Evolutionary conservation across 192 early-diverging fungal species (phyloP).

Genomic region (Anaeromyces robustus): DNA sequence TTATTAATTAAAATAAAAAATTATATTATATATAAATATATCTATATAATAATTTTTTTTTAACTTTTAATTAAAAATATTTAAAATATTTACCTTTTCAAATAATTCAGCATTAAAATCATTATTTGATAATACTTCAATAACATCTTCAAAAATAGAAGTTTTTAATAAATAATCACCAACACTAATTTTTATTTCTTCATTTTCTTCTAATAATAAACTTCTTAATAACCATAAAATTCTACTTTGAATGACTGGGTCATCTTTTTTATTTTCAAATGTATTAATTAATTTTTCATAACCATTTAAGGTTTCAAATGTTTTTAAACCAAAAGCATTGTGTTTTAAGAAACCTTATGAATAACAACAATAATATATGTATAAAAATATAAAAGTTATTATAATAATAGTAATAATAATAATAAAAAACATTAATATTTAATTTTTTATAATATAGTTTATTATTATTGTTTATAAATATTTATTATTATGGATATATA

Average conservation of each 20-base stretch:
- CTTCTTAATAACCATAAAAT: neutral
- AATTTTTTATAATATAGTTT: neutral
- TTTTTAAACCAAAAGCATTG: neutral
- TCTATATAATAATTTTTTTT: too few species aligned
- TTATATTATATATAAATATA: too few species aligned
- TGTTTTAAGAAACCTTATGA: neutral
- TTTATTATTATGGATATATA: neutral
- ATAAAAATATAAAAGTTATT: too few species aligned
- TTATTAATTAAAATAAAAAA: too few species aligned
- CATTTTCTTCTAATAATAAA: neutral
- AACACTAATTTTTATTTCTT: neutral
- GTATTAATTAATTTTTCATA: neutral
- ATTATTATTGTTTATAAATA: neutral
- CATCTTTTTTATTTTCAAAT: neutral
- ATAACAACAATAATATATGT: too few species aligned
- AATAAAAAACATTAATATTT: neutral
- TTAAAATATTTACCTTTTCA: neutral
- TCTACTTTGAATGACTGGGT: neutral
- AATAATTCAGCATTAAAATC: neutral
- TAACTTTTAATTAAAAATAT: too few species aligned
- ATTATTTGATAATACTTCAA: neutral
- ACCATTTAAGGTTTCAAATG: neutral
- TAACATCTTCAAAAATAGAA: neutral
- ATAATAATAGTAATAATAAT: neutral
- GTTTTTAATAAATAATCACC: neutral